Base-by-base conservation (phyloP, 306 rosid genomes). In the Argentina anserina region DNA sequence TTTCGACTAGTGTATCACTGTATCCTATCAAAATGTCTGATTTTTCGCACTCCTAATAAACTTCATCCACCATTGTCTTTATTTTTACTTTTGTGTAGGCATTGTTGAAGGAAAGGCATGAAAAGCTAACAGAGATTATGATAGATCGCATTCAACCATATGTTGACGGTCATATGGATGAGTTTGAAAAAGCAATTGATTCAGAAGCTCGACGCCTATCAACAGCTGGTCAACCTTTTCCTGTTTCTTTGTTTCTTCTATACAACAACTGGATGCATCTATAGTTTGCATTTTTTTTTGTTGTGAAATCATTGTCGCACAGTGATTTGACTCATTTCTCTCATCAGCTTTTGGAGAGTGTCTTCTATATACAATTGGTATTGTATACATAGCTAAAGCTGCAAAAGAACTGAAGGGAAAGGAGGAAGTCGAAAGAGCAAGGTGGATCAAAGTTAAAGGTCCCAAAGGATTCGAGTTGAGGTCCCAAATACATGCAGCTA, bases 331-430 rank as follows among this genome's bases (percentile, higher is more conserved):
- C 55, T 55, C 15, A 70, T 77, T 70, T 69, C 41, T 37, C 55
- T 55, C 15, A 70, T 77, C 88, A 90, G 98, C 92, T 81, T 93
- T 90, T 81, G 97, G 96, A 60, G 97, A 90, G 86, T 92, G 91
- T 76, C 90, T 90, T 97, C 86, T 93, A 69, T 90, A 90, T 78
- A 90, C 97, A 70, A 85, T 90, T 65, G 98, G 98, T 64, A 84
- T 84, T 62, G 83, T 87, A 71, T 93, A 90, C 89, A 83, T 86
- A 23, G 79, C 90, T 80, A 84, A 76, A 79, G 89, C 98, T 59
- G 71, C 93, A 39, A 87, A 6, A 69, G 98, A 93, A 80, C 85
- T 90, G 5, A 96, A 97, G 78, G 89, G 72, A 85, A 91, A 87
- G 49, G 31, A 20, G 15, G 74, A 82, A 59, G 13, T 78, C 87